Evolutionary conservation across 2,329 filamentous ascomycete species (phyloP), one percentile per base, ranked within the genome.

Genomic region (Bretziella fagacearum): DNA sequence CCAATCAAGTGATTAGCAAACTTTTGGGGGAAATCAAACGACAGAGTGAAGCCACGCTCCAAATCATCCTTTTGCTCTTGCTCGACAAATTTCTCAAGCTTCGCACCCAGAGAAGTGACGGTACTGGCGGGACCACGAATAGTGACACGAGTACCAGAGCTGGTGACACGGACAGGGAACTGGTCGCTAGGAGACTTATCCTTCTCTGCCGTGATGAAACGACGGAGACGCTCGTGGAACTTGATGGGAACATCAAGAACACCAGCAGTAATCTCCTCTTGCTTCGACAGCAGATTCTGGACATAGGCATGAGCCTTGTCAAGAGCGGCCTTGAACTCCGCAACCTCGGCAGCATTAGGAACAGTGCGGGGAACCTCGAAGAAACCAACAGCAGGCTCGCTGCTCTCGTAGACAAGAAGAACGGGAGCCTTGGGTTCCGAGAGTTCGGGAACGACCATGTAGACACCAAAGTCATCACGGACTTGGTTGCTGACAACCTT

Each of bases 1-100:
- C 77, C 78, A 56, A 80, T 79, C 2, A 81, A 73, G 59, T 93
- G 81, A 62, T 94, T 94, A 53, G 87, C 86, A 58, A 78, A 93
- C 64, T 94, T 93, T 60, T 94, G 84, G 6, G 89, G 89, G 66
- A 94, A 98, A 53, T 94, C 85, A 55, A 96, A 96, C 22, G 74
- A 77, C 50, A 84, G 67, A 2, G 77, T 86, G 64, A 87, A 93
- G 37, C 84, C 86, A 51, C 89, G 83, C 64, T 96, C 89, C 59
- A 91, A 83, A 63, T 96, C 89, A 52, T 96, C 87, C 60, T 84
- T 74, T 65, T 87, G 83, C 63, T 93, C 86, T 59, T 93, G 81
- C 58, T 81, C 79, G 18, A 96, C 69, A 58, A 94, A 96, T 5
- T 74, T 74, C 50, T 74, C 64, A 46, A 93, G 76, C 66, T 87